Percentiles rank a stretch among this genome's conserved stretches.
phyloP scores from a whole-genome alignment of 805 yeast species.

The Ogataea pini region DNA sequence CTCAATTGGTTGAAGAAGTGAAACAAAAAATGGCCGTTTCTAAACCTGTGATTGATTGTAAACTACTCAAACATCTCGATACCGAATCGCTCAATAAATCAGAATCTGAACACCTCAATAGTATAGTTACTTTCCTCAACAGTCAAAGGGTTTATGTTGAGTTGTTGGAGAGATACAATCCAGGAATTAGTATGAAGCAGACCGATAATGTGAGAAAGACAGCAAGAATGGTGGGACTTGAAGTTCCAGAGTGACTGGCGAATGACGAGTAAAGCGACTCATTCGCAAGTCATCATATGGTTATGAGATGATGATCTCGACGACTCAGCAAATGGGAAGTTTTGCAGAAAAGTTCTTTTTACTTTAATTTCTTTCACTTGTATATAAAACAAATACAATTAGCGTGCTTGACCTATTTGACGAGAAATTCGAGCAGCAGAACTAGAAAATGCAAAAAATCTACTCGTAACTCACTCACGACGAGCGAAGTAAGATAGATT shows the following conservation, averaged over 20 bases:
- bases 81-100: slow-evolving; percentile 24
- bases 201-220: slow-evolving; percentile 76
- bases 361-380: too few relatives aligned
- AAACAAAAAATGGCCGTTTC: slow-evolving; percentile 33
- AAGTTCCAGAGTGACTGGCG: slow-evolving; percentile 46
- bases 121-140: slow-evolving; percentile 60
- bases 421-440: too few relatives aligned
- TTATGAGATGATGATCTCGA: too few relatives aligned
- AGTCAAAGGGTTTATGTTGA: slow-evolving; percentile 79
- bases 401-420: too few relatives aligned
- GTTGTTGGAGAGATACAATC: slow-evolving; percentile 81
- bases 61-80: slow-evolving; percentile 31
- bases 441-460: too few relatives aligned
- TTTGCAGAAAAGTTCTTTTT: too few relatives aligned
- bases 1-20: slow-evolving; percentile 38
- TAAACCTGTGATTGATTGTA: slow-evolving; percentile 30
- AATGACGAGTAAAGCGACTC: neutral
- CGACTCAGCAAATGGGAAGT: too few relatives aligned
- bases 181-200: slow-evolving; percentile 76
- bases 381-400: neutral
- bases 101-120: slow-evolving; percentile 47
- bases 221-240: slow-evolving; percentile 87
- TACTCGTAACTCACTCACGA: too few relatives aligned
- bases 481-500: too few relatives aligned
- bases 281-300: too few relatives aligned